Base-by-base conservation (phyloP, 352 stramenopile species). In the Globisporangium radiosum region DNA sequence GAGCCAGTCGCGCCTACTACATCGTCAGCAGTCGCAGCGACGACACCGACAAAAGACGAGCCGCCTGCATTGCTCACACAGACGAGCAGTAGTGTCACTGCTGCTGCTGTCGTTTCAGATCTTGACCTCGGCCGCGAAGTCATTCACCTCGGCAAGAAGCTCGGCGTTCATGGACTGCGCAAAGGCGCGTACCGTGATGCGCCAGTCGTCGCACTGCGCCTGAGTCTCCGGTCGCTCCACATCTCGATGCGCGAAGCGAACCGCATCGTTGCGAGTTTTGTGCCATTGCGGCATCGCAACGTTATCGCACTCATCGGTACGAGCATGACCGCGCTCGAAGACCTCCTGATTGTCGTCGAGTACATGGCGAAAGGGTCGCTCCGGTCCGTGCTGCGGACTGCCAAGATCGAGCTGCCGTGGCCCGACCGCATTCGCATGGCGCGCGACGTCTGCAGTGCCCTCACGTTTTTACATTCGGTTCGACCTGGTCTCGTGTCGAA, bases 281-380 rank as follows among this genome's bases (percentile, higher is more conserved):
- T 72, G 42, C 75, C 76, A 37, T 66, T 94, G 49, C 76, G 73
- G 5, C 85, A 94, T 59, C 63, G 68, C 33, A 85, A 91, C 62
- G 69, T 94, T 13, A 72, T 88, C 49, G 60, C 71, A 17, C 90
- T 92, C 52, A 38, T 92, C 52, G 85, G 85, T 1, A 72, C 76
- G 39, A 82, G 72, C 52, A 75, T 75, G 56, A 84, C 68, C 3
- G 67, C 74, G 37, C 59, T 74, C n/a, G 77, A 85, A 47, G 76
- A 90, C 25, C 65, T 87, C 4, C 70, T 88, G 42, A 70, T 94
- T 42, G 79, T 90, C 2, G 79, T 84, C 52, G 85, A 92, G 57
- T 79, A 81, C 59, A 92, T 94, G 78, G 53, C 71, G n/a, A 83
- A 83, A 47, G 82, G 85, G 7, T 88, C 69, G 40, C 59, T 92